A percentile compares a stretch with the other conserved stretches of the same genome.
These are phyloP conservation scores for Ramalina intermedia DNA, from an alignment of 495 filamentous ascomycete species.

Conservation along the genomic window DNA sequence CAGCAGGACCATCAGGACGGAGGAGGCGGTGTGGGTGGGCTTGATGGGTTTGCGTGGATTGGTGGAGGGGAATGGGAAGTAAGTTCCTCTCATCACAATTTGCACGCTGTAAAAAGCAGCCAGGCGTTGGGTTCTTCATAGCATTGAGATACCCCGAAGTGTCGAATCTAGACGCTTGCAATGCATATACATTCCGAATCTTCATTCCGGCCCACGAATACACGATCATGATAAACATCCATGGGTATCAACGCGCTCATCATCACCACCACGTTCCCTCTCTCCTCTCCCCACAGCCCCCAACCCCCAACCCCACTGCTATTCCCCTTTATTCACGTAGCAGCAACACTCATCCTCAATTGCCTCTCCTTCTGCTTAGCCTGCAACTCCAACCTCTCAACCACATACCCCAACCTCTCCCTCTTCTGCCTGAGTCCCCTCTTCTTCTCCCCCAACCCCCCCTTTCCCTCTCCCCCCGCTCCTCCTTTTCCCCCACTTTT, in stretches of 20 bases:
- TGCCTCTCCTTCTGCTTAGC: constrained; percentile 53
- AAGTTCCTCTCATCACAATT: not conserved
- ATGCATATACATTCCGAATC: not conserved
- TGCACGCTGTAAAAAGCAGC: not conserved
- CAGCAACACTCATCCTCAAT: constrained; percentile 66
- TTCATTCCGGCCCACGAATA: not conserved
- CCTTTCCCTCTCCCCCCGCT: constrained; percentile 39
- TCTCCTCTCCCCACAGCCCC: too few species aligned
- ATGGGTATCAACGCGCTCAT: not conserved
- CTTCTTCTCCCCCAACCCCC: constrained; percentile 45
- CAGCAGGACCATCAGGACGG: constrained; percentile 61
- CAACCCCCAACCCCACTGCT: too few species aligned
- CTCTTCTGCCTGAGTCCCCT: constrained; percentile 58
- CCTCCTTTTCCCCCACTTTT: constrained; percentile 19
- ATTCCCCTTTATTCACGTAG: too few species aligned
- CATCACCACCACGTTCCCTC: too few species aligned
- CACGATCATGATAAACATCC: not conserved
- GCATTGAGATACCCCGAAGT: not conserved
- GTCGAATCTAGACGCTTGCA: too few species aligned
- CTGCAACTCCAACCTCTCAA: constrained; percentile 59
- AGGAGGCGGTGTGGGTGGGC: constrained; percentile 62
- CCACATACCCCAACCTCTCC: constrained; percentile 61
- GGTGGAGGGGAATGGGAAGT: constrained; percentile 9
- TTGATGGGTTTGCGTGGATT: constrained; percentile 44
- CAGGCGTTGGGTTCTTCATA: not conserved